These are phyloP conservation scores for Petunia secreta DNA, from an alignment of 257 asterid genomes.

Conservation along the genomic window DNA sequence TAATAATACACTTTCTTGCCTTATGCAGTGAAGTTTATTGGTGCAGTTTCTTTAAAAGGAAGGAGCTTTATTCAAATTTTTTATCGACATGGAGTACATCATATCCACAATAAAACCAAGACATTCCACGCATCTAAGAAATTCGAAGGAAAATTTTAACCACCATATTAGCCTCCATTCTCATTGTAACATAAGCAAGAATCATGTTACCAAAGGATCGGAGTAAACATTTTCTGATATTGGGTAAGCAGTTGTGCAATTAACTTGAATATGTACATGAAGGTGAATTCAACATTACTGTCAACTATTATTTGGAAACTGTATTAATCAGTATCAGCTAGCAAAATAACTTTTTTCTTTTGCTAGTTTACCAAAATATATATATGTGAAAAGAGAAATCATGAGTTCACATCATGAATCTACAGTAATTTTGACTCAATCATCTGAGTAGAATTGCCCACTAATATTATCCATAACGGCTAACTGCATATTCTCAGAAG, in stretches of 20 bases:
- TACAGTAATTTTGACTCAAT: slow-evolving; percentile 30
- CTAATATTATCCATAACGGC: slow-evolving; percentile 83
- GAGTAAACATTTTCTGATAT: not conserved
- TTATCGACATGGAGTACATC: not conserved
- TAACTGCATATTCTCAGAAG: slow-evolving; percentile 88
- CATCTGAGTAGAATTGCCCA: slow-evolving; percentile 59
- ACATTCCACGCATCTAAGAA: not conserved
- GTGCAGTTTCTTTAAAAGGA: not conserved
- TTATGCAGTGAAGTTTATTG: too few relatives aligned
- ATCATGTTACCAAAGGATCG: not conserved
- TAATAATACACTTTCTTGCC: too few relatives aligned
- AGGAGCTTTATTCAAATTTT: not conserved
- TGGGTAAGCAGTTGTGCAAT: not conserved
- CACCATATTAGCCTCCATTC: not conserved
- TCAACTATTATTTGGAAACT: slow-evolving; percentile 6
- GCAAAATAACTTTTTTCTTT: not conserved
- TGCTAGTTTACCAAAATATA: not conserved
- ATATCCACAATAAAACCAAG: not conserved
- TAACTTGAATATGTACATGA: slow-evolving; percentile 17
- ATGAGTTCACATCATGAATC: too few relatives aligned
- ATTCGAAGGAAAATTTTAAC: not conserved
- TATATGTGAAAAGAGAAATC: not conserved
- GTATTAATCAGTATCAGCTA: not conserved
- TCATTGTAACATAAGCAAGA: not conserved
- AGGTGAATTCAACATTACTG: slow-evolving; percentile 8